phyloP scores from a whole-genome alignment of 192 early-diverging fungal species.

The Phlyctochytrium bullatum region DNA sequence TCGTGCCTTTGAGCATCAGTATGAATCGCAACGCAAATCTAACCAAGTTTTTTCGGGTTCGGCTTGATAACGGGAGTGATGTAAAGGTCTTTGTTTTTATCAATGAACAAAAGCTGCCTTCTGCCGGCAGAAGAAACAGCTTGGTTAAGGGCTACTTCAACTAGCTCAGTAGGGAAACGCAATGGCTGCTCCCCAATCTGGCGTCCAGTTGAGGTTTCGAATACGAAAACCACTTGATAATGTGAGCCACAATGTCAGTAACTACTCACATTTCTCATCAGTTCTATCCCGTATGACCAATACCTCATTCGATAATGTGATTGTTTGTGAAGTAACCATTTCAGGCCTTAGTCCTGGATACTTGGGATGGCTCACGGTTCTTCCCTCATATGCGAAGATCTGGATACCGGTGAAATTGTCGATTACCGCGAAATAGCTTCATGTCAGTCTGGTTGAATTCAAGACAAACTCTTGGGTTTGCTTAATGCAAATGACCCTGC shows the following conservation, averaged over 20 bases:
- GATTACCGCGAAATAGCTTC: constrained; percentile 49
- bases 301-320: constrained; percentile 48
- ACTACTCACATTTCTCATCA: constrained; percentile 50
- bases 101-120: constrained; percentile 48
- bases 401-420: constrained; percentile 56
- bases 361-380: constrained; percentile 48
- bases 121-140: constrained; percentile 25
- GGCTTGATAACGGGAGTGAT: constrained; percentile 42
- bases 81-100: constrained; percentile 60
- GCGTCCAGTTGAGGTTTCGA: constrained; percentile 46
- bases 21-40: neutral
- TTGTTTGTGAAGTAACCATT: constrained; percentile 46
- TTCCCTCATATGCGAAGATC: constrained; percentile 53
- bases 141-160: constrained; percentile 52
- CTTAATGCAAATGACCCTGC: constrained; percentile 57
- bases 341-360: constrained; percentile 54
- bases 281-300: constrained; percentile 49
- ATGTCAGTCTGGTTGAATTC: constrained; percentile 4
- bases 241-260: neutral
- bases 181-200: constrained; percentile 41
- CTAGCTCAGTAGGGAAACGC: constrained; percentile 42
- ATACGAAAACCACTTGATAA: constrained; percentile 45
- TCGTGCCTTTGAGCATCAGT: constrained; percentile 30
- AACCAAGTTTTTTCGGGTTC: constrained; percentile 49
- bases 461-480: constrained; percentile 46